Percentiles rank a stretch among this genome's conserved stretches.
Evolutionary conservation across 257 asterid species (phyloP).

Genomic region (Scutellaria baicalensis): DNA sequence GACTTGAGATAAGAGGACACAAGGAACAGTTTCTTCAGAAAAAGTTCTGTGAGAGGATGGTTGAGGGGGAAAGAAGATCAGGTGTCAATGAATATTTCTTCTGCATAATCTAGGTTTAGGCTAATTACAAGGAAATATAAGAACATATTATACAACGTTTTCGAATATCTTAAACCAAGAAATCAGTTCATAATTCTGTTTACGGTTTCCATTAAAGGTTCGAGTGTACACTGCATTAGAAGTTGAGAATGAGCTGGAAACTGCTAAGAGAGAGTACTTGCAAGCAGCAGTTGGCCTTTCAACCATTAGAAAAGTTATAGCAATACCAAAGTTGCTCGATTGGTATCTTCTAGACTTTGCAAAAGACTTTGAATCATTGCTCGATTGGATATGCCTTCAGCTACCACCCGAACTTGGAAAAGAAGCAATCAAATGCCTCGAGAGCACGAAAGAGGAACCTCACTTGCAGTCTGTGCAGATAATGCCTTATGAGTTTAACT

Average conservation of each 20-base stretch:
- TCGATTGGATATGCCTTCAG: constrained; percentile 88
- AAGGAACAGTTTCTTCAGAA: no score
- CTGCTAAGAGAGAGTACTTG: constrained; percentile 66
- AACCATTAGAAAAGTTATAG: constrained; percentile 31
- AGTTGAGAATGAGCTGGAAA: constrained; percentile 77
- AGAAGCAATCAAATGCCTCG: constrained; percentile 64
- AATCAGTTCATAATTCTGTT: not conserved
- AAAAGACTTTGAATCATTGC: constrained; percentile 66
- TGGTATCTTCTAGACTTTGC: constrained; percentile 93
- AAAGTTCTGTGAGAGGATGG: no score
- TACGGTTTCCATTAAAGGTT: constrained; percentile 33
- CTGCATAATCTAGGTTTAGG: no score
- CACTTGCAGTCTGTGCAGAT: constrained; percentile 42
- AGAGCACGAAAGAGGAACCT: constrained; percentile 39
- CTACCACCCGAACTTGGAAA: constrained; percentile 60
- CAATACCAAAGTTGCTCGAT: constrained; percentile 79
- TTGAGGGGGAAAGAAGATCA: no score
- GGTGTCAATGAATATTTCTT: no score
- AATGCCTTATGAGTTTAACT: constrained; percentile 74
- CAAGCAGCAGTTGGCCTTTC: constrained; percentile 78
- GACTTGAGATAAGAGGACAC: no score
- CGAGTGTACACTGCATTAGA: constrained; percentile 66
- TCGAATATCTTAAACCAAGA: no score
- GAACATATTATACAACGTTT: no score
- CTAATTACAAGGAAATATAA: no score